Conservation (phyloP, 148 eudicot genomes). For the Talinum fruticosum region DNA sequence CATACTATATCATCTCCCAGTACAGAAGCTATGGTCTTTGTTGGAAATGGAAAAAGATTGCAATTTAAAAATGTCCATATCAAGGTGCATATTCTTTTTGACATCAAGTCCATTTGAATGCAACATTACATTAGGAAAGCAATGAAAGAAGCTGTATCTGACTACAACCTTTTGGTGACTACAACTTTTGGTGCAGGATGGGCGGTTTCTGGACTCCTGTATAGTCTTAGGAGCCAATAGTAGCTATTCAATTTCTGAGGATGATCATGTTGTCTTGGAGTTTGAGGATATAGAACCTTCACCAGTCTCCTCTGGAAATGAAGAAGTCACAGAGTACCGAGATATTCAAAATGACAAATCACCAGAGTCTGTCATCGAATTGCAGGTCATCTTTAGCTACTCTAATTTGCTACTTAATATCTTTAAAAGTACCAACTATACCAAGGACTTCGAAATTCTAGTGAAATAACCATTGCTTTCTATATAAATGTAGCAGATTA, state of each 20-base stretch:
- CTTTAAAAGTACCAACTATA: neutral
- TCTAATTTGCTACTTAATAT: neutral
- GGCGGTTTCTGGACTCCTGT: conserved; percentile 77
- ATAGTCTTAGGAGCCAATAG: conserved; percentile 69
- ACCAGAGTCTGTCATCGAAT: conserved; percentile 61
- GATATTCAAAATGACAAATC: conserved; percentile 39
- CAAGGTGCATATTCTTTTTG: conserved; percentile 41
- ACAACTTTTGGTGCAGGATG: conserved; percentile 59
- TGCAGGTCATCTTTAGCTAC: conserved; percentile 53
- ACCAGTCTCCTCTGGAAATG: conserved; percentile 28
- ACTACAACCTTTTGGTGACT: conserved; percentile 23
- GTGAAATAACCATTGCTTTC: too few relatives aligned
- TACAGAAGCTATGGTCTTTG: conserved; percentile 64
- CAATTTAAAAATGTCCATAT: conserved; percentile 74
- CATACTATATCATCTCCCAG: conserved; percentile 49
- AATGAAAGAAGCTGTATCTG: neutral
- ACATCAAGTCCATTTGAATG: conserved; percentile 1
- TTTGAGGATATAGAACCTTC: conserved; percentile 38
- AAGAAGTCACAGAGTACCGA: conserved; percentile 33
- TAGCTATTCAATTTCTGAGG: conserved; percentile 72
- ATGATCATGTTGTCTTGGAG: conserved; percentile 61
- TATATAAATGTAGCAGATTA: too few relatives aligned
- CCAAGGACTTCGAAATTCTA: too few relatives aligned
- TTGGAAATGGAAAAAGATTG: conserved; percentile 80
- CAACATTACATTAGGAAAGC: conserved; percentile 4